Evolutionary conservation across 257 asterid genomes (phyloP).

Genomic region (Gentiana dahurica): DNA sequence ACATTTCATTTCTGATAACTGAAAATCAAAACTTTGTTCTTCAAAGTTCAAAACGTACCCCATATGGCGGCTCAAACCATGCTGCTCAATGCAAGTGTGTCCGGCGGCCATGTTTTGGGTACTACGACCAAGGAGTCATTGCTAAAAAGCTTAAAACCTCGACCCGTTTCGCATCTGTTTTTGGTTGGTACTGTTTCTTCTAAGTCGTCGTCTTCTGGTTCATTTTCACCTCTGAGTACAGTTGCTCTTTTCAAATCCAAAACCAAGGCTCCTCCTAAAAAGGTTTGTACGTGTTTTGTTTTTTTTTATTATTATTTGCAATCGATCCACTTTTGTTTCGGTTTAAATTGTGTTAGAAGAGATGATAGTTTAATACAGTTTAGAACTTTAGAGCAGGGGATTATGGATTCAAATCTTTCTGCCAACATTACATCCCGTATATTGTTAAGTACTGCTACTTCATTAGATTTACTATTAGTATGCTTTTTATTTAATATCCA

Average conservation of each 20-base stretch:
- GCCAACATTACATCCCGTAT: no score
- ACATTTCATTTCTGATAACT: no score
- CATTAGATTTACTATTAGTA: no score
- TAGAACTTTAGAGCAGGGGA: no score
- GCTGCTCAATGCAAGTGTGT: constrained; percentile 50
- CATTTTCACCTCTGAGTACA: constrained; percentile 15
- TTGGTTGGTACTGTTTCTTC: constrained; percentile 22
- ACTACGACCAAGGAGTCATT: constrained; percentile 26
- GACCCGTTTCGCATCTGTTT: constrained; percentile 36
- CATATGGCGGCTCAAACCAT: constrained; percentile 48
- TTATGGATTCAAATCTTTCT: no score
- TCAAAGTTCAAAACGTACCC: not conserved
- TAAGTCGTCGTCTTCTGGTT: constrained; percentile 7
- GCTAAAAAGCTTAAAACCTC: constrained; percentile 39
- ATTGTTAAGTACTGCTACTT: no score
- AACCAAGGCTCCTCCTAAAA: constrained; percentile 70
- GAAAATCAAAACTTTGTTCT: no score
- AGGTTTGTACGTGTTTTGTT: constrained; percentile 17
- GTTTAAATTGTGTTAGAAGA: not conserved
- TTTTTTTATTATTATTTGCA: no score
- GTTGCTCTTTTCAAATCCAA: constrained; percentile 66
- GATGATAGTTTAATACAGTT: not conserved
- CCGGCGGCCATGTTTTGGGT: constrained; percentile 19
- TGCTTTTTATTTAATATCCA: no score
- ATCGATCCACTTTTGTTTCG: no score